Base-by-base conservation (phyloP, 768 basidiomycete genomes). In the Lentinula detonsa region DNA sequence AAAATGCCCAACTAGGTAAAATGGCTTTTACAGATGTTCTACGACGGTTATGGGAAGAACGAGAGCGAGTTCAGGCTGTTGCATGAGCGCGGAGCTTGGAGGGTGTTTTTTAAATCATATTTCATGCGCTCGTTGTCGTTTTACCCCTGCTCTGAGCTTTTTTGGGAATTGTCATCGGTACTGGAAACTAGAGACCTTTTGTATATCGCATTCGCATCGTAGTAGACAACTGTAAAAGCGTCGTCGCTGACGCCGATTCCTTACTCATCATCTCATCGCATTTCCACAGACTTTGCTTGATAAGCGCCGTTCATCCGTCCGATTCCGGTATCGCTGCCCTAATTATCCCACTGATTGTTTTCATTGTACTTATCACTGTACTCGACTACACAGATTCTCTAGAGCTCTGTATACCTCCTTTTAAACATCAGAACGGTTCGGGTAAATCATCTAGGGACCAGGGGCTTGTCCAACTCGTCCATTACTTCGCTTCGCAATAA, bases 1-100 rank as follows among this genome's bases (percentile, higher is more conserved):
- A 93, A 71, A 98, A 98, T 69, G 95, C 95, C 2, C 90, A 89
- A 53, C 75, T 90, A 37, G 95, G 95, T 57, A 92, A 94, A 72
- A 75, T 87, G 57, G 95, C 89, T 23, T 95, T 98, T 73, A 91
- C 93, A 48, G 91, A 93, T 69, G 94, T 98, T 34, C 73, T 97
- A 64, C 79, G 88, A 67, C 82, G 82, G 63, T 71, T 95, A 70
- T 87, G 87, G 86, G 90, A 93, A 66, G 78, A 87, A 68, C 82
- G 87, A 64, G 84, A 90, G 66, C 70, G 74, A 45, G 76, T 75
- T 64, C 70, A 72, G n/a, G 70, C 67, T 37, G 69, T 66, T n/a
- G 65, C 69, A 21, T 57, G 23, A 57, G 40, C n/a, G 16, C 16
- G 13, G 31, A 35, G 18, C 16, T 11, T 56, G 34, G 2, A 55